Percentiles rank a stretch among this genome's conserved stretches.
Conservation (phyloP, 1,284 basidiomycete genomes). For the Schizopora paradoxa region DNA sequence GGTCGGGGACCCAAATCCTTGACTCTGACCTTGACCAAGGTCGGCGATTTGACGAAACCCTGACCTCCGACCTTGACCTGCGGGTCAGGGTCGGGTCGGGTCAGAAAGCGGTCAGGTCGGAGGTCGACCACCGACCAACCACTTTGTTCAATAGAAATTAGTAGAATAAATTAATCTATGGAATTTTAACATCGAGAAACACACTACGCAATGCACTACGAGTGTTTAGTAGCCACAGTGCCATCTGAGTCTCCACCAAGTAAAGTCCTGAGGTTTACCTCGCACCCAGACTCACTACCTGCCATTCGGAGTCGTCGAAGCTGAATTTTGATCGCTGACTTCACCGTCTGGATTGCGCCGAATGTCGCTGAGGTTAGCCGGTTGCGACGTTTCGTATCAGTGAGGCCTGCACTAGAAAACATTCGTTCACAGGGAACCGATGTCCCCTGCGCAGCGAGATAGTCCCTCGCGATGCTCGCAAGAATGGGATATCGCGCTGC, state of each 20-base stretch:
- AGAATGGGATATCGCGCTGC: conserved; percentile 18
- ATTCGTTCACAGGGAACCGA: conserved; percentile 21
- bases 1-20: no score
- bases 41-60: no score
- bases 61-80: no score
- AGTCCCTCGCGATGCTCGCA: conserved; percentile 23
- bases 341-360: conserved; percentile 20
- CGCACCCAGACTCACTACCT: not conserved
- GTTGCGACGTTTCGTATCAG: conserved; percentile 20
- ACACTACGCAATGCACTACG: not conserved
- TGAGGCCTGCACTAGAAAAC: conserved; percentile 22
- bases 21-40: no score
- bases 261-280: not conserved
- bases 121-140: not conserved
- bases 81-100: conserved; percentile 3
- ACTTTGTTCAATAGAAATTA: not conserved
- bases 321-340: not conserved
- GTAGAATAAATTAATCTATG: not conserved
- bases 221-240: not conserved
- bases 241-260: not conserved
- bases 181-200: not conserved
- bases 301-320: not conserved
- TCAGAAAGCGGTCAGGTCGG: not conserved
- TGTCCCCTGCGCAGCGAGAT: conserved; percentile 25
- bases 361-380: conserved; percentile 18